A percentile compares a stretch with the other conserved stretches of the same genome.
Evolutionary conservation across 257 asterid species (phyloP).

Genomic region (Penstemon davidsonii): DNA sequence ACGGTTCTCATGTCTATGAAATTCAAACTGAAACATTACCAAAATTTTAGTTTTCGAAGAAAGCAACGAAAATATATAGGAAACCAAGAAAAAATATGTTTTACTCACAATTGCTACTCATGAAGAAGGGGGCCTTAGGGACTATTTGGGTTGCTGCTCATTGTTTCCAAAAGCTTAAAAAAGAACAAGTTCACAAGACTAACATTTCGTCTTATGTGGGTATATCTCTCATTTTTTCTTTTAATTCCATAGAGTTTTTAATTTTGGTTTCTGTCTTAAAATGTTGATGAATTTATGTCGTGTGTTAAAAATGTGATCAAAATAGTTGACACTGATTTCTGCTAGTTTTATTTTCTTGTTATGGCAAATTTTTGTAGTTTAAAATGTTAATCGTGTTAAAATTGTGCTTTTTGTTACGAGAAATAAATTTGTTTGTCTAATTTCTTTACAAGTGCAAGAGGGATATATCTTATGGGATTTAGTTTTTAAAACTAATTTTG

Average conservation of each 20-base stretch:
- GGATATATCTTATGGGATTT: too few relatives aligned
- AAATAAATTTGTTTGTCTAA: too few relatives aligned
- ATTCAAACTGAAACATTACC: not conserved
- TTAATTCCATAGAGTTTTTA: not conserved
- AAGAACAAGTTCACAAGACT: slow-evolving; percentile 55
- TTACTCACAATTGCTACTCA: slow-evolving; percentile 64
- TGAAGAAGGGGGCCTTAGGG: slow-evolving; percentile 76
- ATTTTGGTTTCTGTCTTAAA: not conserved
- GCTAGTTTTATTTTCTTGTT: slow-evolving; percentile 7
- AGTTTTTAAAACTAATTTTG: too few relatives aligned
- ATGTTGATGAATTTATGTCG: slow-evolving; percentile 9
- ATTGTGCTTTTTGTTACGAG: not conserved
- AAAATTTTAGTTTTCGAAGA: too few relatives aligned
- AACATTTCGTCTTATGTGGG: slow-evolving; percentile 79
- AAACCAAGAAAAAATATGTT: slow-evolving; percentile 46
- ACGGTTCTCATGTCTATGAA: slow-evolving; percentile 13
- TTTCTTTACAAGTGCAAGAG: not conserved
- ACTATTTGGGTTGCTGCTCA: slow-evolving; percentile 95
- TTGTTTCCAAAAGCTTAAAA: slow-evolving; percentile 59
- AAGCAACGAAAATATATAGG: slow-evolving; percentile 16
- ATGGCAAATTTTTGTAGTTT: not conserved
- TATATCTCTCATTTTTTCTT: slow-evolving; percentile 26
- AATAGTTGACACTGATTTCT: not conserved
- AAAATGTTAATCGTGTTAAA: not conserved
- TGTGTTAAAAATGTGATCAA: slow-evolving; percentile 3